These are phyloP conservation scores for Nitzschia sp. DNA, from an alignment of 108 stramenopile species.

Conservation along the genomic window DNA sequence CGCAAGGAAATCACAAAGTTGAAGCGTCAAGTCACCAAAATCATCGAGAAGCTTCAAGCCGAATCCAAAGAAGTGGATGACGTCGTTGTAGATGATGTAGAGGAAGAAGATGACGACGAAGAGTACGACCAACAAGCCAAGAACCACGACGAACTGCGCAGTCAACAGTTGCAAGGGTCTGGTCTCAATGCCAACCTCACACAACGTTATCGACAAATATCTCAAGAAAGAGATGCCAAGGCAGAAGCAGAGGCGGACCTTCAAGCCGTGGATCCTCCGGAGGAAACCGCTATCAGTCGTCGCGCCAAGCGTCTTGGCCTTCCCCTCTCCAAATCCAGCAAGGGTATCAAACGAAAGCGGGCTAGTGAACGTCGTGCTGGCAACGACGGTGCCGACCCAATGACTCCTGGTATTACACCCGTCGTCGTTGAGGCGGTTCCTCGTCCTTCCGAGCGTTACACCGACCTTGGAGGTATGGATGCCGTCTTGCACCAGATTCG, in stretches of 20 bases:
- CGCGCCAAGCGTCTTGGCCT: neutral
- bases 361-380: constrained; percentile 13
- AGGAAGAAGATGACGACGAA: neutral
- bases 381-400: neutral
- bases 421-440: constrained; percentile 46
- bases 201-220: constrained; percentile 60
- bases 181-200: constrained; percentile 70
- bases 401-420: neutral
- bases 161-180: constrained; percentile 7
- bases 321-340: constrained; percentile 2
- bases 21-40: constrained; percentile 48
- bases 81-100: constrained; percentile 11
- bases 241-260: constrained; percentile 17
- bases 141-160: constrained; percentile 37
- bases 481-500: constrained; percentile 67
- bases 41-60: constrained; percentile 20
- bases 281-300: neutral
- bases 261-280: neutral
- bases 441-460: constrained; percentile 81
- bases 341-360: constrained; percentile 11
- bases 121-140: constrained; percentile 48
- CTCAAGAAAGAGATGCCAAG: constrained; percentile 41
- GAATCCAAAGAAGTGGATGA: neutral
- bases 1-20: constrained; percentile 56
- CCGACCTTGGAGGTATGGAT: constrained; percentile 80